Evolutionary conservation across 805 yeast genomes (phyloP), one percentile per base, ranked within the genome.

Genomic region (Pichia nanzhaoensis): DNA sequence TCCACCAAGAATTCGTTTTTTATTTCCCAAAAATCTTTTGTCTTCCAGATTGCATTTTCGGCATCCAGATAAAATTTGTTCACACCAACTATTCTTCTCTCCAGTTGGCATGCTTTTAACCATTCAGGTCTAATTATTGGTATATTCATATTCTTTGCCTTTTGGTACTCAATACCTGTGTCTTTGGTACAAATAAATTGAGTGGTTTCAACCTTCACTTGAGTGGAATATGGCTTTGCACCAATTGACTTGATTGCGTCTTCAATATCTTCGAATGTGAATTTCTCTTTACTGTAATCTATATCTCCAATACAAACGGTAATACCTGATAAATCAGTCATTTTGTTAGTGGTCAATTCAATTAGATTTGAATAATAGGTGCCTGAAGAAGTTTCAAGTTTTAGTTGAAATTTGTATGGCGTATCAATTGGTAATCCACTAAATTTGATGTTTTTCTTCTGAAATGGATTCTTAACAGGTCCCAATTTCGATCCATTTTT

Each of bases 81-180:
- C 14, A 93, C 99, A 22, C 98, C 96, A 36, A 90, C 95, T 45
- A 93, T 81, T 57, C 96, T 69, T 55, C 93, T 78, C 58, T 90
- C 97, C 36, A 74, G 63, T 55, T 86, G 95, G 68, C 98, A 93
- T 0, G 97, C 96, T 63, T 84, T 83, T 46, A 93, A 69, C 98
- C 98, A 93, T 61, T 93, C 97, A 0, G 99, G 98, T 62, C 95
- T 77, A 22, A 93, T 90, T 34, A 93, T 77, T 2, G 99, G 99
- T 45, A 93, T 88, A 59, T 89, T 93, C 68, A 79, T 77, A 43
- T 83, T 89, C 50, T 75, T 73, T 1, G 98, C 99, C 59, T 79
- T 82, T 50, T 80, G 71, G 67, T 77, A 84, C 16, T 81, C 73
- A 42, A 69, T 65, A n/a, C 87, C 88, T 35, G 69, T 68, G 40